These are phyloP conservation scores for Aegilops tauschii DNA, from an alignment of 176 grass and related monocot genomes.

Conservation along the genomic window DNA sequence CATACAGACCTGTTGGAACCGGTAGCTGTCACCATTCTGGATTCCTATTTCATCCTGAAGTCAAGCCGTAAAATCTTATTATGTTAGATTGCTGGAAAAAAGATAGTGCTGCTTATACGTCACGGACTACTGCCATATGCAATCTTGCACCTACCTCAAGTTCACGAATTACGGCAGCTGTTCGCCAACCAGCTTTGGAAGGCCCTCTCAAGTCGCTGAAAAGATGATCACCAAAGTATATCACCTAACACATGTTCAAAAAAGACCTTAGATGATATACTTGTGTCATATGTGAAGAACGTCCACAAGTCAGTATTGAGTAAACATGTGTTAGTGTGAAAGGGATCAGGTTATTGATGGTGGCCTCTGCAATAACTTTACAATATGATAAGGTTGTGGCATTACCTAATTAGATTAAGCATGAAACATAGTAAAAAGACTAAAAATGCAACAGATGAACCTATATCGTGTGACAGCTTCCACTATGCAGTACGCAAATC, in stretches of 20 bases:
- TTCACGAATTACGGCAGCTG: slow-evolving; percentile 93
- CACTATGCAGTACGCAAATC: slow-evolving; percentile 1
- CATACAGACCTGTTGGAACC: slow-evolving; percentile 69
- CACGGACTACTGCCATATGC: background rate
- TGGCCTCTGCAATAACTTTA: background rate
- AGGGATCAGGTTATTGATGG: background rate
- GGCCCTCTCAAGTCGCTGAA: slow-evolving; percentile 96
- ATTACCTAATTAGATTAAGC: slow-evolving; percentile 17
- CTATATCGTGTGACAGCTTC: background rate
- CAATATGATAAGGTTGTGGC: slow-evolving; percentile 5
- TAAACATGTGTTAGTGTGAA: slow-evolving; percentile 13
- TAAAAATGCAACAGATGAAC: slow-evolving; percentile 1
- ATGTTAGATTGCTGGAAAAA: background rate
- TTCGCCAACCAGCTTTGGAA: slow-evolving; percentile 98
- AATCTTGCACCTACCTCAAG: slow-evolving; percentile 60
- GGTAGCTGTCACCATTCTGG: slow-evolving; percentile 73
- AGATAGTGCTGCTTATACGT: slow-evolving; percentile 15
- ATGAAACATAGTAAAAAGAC: slow-evolving; percentile 17
- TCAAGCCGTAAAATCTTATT: slow-evolving; percentile 11
- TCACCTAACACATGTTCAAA: slow-evolving; percentile 57
- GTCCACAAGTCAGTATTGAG: background rate
- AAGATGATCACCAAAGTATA: slow-evolving; percentile 99
- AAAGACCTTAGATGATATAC: slow-evolving; percentile 26
- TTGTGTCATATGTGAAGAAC: background rate
- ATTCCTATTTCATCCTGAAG: slow-evolving; percentile 94